Evolutionary conservation across 345 rosid species (phyloP), one percentile per base, ranked within the genome.

Genomic region (Pistacia integerrima): DNA sequence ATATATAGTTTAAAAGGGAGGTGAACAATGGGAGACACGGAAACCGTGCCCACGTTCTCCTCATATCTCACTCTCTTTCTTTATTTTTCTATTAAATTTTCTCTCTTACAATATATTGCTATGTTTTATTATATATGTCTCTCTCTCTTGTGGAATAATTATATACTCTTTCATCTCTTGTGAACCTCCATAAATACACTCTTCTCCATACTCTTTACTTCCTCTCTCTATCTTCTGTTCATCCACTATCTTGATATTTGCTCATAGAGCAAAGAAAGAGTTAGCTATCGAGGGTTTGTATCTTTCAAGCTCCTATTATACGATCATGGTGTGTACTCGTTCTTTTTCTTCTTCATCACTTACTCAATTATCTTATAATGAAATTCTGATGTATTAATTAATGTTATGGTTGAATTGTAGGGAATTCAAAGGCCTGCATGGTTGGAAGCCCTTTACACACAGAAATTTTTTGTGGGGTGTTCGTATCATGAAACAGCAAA

Each of bases 31-130:
- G 90, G 91, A 88, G 97, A 91, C 97, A 90, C 85, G 81, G 91
- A 84, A 91, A 90, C 98, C 88, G 83, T 85, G 64, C 90, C 92
- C 98, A 91, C 96, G 97, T 94, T 94, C 95, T 80, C 79, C 81
- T 84, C 89, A 73, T 80, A 80, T 81, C 82, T 75, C 74, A 75
- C 83, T 82, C 67, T 16, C 22, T 74, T 71, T 68, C 67, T 65
- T 75, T 77, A 16, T 54, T 60, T 6, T 52, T 61, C 65, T 58
- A 5, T 41, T 7, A 41, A 5, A 41, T 38, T 66, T 71, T 76
- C 79, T 69, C 77, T 55, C 75, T 41, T 8, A 41, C 44, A 25
- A 25, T 25, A 4, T 41, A 41, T 41, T 41, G 44, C 6, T 5
- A 41, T 41, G 46, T 41, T 41, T 41, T 41, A 46, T 22, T 68